Evolutionary conservation across 805 yeast species (phyloP).

Genomic region (Wickerhamomyces silvicola): DNA sequence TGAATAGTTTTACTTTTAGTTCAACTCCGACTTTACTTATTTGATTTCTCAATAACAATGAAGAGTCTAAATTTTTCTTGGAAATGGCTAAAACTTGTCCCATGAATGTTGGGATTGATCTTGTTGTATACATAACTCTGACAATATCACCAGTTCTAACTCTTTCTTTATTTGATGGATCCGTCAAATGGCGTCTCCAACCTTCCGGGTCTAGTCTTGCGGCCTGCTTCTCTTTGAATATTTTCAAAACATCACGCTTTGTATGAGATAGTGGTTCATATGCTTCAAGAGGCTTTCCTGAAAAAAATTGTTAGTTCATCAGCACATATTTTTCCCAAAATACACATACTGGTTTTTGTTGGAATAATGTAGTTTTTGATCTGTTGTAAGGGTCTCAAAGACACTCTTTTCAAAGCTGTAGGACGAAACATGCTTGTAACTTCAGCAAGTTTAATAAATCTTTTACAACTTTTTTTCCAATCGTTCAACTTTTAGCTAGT

Average conservation of each 20-base stretch:
- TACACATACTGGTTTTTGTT: conserved; percentile 9
- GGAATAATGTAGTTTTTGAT: conserved; percentile 10
- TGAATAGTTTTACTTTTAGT: conserved; percentile 69
- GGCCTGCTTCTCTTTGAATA: conserved; percentile 31
- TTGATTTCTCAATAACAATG: conserved; percentile 77
- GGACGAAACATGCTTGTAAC: background rate
- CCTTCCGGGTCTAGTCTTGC: conserved; percentile 67
- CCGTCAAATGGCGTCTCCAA: conserved; percentile 50
- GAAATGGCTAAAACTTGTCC: conserved; percentile 79
- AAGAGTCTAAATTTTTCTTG: conserved; percentile 65
- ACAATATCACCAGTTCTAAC: conserved; percentile 80
- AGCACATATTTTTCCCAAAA: too few relatives aligned
- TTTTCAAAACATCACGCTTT: conserved; percentile 9
- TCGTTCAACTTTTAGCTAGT: too few relatives aligned
- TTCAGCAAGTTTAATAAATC: background rate
- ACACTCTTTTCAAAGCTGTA: background rate
- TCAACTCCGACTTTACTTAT: conserved; percentile 83
- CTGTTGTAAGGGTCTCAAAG: conserved; percentile 2
- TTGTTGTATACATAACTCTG: conserved; percentile 56
- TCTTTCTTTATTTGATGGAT: conserved; percentile 34
- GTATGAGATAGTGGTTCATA: conserved; percentile 14
- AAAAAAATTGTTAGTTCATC: too few relatives aligned
- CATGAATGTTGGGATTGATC: conserved; percentile 54
- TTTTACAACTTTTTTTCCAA: background rate
- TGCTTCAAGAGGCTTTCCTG: too few relatives aligned